Evolutionary conservation across 768 basidiomycete species (phyloP), one percentile per base, ranked within the genome.

Genomic region (Suillus sp.): DNA sequence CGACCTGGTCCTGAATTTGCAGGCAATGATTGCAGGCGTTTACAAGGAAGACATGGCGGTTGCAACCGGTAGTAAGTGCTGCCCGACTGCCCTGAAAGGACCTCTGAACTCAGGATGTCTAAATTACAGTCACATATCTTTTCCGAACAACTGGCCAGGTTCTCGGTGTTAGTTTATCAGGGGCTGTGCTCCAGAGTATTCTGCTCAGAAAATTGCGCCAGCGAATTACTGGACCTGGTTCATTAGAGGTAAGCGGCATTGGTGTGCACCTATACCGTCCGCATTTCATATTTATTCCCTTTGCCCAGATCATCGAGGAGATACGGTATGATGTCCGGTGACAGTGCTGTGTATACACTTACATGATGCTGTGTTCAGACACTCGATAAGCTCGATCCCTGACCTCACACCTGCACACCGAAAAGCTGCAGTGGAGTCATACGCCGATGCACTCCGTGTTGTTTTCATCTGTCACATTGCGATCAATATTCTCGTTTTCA

Each of bases 61-160:
- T 48, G 93, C 93, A 59, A 96, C 91, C 38, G 94, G 94, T 74
- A 91, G 94, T 95, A 78, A 79, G 91, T 80, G 67, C 60, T n/a
- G 58, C 65, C 65, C 57, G 38, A 57, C 27, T 40, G 18, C 38
- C 64, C 48, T 57, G n/a, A 13, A 22, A 25, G 14, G 27, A 45
- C 22, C 38, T 37, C 27, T 40, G 55, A 61, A 65, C 71, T 42
- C 60, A 59, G 20, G n/a, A 32, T 59, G 5, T 25, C 50, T 54
- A n/a, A 34, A 61, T 47, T 54, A 20, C 68, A 96, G 95, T 96
- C 69, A 92, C 92, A 37, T 99, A 99, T 76, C 81, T 97, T 54
- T 96, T 96, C 81, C 82, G 96, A 66, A 95, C 94, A 9, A 91
- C 93, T 20, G 96, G 96, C 3, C 96, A 98, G 79, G 97, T 97